Percentiles rank a stretch among this genome's conserved stretches.
These are phyloP conservation scores for Ophiocordyceps sinensis DNA, from an alignment of 2,329 filamentous ascomycete species.

Conservation along the genomic window DNA sequence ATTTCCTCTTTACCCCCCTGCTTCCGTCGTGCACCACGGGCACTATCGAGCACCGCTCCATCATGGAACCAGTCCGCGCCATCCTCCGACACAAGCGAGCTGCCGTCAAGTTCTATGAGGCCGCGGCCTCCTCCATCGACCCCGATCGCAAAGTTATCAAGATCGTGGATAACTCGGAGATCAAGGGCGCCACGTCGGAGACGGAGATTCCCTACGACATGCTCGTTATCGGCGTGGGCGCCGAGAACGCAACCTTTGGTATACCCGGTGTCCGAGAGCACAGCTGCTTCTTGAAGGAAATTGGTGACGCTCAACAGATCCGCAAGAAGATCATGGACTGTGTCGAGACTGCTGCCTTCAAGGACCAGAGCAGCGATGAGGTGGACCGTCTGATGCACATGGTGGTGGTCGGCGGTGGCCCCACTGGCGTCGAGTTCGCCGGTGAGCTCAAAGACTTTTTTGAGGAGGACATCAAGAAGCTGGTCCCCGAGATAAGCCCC, in stretches of 20 bases:
- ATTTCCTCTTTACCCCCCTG: conserved; percentile 98
- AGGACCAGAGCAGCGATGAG: conserved; percentile 81
- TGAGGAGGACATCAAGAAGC: conserved; percentile 94
- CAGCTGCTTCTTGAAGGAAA: conserved; percentile 98
- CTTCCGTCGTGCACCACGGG: conserved; percentile 96
- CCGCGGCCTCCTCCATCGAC: conserved; percentile 91
- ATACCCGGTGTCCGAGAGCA: conserved; percentile 91
- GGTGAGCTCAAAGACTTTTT: conserved; percentile 99
- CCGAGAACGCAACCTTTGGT: conserved; percentile 96
- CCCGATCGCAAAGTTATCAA: conserved; percentile 76
- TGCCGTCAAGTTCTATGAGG: conserved; percentile 92
- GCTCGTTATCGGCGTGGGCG: conserved; percentile 92
- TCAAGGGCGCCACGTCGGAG: conserved; percentile 68
- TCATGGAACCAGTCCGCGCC: conserved; percentile 97
- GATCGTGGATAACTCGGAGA: conserved; percentile 83
- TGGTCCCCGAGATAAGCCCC: conserved; percentile 87
- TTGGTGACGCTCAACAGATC: conserved; percentile 87
- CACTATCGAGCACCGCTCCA: conserved; percentile 95
- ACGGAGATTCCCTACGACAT: conserved; percentile 96
- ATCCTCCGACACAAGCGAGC: conserved; percentile 93
- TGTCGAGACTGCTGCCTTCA: conserved; percentile 96
- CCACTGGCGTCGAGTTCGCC: conserved; percentile 95
- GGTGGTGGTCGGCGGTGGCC: conserved; percentile 88
- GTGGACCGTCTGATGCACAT: conserved; percentile 92
- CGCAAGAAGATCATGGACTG: conserved; percentile 99